Conservation (phyloP, 1,284 basidiomycete species). For the Flammula alnicola region DNA sequence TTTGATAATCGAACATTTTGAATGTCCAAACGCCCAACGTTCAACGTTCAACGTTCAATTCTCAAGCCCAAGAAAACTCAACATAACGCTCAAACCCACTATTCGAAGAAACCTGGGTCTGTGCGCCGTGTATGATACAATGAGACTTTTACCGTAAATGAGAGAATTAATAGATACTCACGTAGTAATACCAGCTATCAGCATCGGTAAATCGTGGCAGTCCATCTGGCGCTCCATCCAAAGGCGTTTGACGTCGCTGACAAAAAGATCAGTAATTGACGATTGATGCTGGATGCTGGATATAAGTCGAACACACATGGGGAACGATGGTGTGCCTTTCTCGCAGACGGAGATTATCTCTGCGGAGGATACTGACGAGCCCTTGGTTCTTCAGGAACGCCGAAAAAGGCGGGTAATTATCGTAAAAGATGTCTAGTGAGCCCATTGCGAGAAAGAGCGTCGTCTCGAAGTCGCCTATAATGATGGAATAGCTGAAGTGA, state of each 20-base stretch:
- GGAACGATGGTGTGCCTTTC: constrained; percentile 28
- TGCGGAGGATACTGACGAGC: constrained; percentile 15
- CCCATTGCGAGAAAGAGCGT: neutral
- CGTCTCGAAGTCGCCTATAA: neutral
- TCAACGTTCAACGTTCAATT: no score
- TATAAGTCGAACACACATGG: constrained; percentile 21
- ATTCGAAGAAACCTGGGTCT: no score
- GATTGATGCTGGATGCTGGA: neutral
- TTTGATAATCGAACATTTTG: no score
- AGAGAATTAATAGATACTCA: constrained; percentile 2
- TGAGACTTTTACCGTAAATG: no score
- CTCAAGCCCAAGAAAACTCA: no score
- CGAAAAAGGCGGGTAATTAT: constrained; percentile 29
- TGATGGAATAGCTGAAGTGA: neutral
- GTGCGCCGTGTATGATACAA: no score
- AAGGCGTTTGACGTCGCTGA: constrained; percentile 24
- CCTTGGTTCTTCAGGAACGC: constrained; percentile 25
- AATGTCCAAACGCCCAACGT: no score
- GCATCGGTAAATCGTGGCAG: constrained; percentile 26
- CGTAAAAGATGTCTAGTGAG: constrained; percentile 22
- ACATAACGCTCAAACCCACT: no score
- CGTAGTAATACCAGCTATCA: constrained; percentile 29
- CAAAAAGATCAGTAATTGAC: neutral
- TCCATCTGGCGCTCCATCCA: constrained; percentile 16
- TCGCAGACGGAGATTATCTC: constrained; percentile 17